Evolutionary conservation across 2,329 filamentous ascomycete genomes (phyloP).

Genomic region (Aspergillus melleus): DNA sequence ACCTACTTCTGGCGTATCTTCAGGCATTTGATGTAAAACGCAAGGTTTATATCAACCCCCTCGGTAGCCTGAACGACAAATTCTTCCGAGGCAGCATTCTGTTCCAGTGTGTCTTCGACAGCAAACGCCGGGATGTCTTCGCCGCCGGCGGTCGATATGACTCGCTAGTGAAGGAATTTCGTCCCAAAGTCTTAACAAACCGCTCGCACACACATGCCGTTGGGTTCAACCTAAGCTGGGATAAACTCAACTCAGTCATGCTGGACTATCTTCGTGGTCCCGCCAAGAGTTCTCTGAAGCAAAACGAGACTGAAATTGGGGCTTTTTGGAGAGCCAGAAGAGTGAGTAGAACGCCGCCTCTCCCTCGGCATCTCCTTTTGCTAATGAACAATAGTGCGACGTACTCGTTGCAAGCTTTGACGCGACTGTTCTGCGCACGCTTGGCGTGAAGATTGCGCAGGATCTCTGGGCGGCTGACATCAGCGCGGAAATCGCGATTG

Average conservation of each 20-base stretch:
- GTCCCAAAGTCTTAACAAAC: slow-evolving; percentile 65
- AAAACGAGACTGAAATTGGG: slow-evolving; percentile 62
- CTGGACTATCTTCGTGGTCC: slow-evolving; percentile 50
- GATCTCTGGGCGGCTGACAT: slow-evolving; percentile 81
- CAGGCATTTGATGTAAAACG: slow-evolving; percentile 72
- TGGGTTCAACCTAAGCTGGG: slow-evolving; percentile 88
- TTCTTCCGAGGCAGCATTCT: slow-evolving; percentile 85
- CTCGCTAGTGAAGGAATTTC: slow-evolving; percentile 78
- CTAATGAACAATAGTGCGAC: slow-evolving; percentile 63
- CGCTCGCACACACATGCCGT: slow-evolving; percentile 75
- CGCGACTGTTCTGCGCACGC: slow-evolving; percentile 68
- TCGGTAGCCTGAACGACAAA: slow-evolving; percentile 85
- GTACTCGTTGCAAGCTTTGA: slow-evolving; percentile 89
- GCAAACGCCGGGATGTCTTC: slow-evolving; percentile 75
- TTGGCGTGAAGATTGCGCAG: slow-evolving; percentile 74
- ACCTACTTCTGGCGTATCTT: slow-evolving; percentile 73
- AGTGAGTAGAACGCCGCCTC: slow-evolving; percentile 46
- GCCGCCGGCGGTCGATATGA: slow-evolving; percentile 95
- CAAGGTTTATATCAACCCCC: slow-evolving; percentile 79
- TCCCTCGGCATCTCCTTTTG: neutral
- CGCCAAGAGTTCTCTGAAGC: slow-evolving; percentile 64
- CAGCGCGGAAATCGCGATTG: slow-evolving; percentile 81
- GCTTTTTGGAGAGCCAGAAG: slow-evolving; percentile 63
- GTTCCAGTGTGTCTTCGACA: slow-evolving; percentile 90
- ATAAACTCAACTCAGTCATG: slow-evolving; percentile 69